Base-by-base conservation (phyloP, 2,329 filamentous ascomycete species). In the Cercospora zeae-maydis region DNA sequence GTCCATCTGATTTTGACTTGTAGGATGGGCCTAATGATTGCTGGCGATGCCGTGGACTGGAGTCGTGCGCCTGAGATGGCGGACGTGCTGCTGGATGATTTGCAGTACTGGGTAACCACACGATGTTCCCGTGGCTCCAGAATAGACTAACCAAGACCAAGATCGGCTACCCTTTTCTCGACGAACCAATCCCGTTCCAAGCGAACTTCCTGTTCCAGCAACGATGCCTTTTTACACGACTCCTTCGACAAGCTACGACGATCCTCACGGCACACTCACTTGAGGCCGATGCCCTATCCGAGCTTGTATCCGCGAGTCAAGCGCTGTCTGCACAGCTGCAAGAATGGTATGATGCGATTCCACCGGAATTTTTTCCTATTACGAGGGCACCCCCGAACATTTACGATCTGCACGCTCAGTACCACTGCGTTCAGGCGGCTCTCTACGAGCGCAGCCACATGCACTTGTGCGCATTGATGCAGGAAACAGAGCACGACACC, bases 361-460 rank as follows among this genome's bases (percentile, higher is more conserved):
- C 58, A 24, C 37, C 3, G 13, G 47, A 52, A 9, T 34, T 54
- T 10, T 47, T n/a, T 16, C 16, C 37, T 45, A 21, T 9, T 4
- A 21, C 47, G 10, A 37, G 16, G 11, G 52, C 39, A 24, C 58
- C 47, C 13, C 47, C 58, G 11, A 53, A 34, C 30, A 19, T 53
- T 13, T 60, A 60, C 58, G 58, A 60, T 47, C 21, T 60, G 19
- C 58, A 60, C 24, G 47, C 37, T 8, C 58, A 60, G 27, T 60
- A 53, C 34, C 47, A 53, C 33, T 60, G 58, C 33, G 49, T 54
- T 24, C 34, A 53, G 58, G 52, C 52, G 47, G 47, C 58, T 13
- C 47, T 60, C n/a, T 47, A 54, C 47, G 58, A 60, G 49, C 58
- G 58, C 10, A 60, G 45, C 8, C 31, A 53, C 36, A 31, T 52